These are phyloP conservation scores for Kitagawia praeruptora DNA, from an alignment of 129 eudicot genomes.

Conservation along the genomic window DNA sequence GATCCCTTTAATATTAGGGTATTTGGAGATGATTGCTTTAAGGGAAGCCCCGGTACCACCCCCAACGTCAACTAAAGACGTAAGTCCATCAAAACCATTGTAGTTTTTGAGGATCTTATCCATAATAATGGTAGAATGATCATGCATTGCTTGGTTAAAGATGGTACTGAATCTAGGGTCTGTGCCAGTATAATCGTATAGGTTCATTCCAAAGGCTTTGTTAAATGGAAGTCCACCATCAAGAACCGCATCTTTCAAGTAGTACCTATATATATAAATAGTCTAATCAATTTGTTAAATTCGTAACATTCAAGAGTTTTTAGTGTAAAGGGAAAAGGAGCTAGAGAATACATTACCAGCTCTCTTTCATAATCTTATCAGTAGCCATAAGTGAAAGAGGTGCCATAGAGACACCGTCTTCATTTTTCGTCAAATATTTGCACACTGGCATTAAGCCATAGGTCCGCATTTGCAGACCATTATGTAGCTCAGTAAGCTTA, in stretches of 20 bases:
- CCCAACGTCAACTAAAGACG: constrained; percentile 61
- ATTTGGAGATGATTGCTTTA: too few relatives aligned
- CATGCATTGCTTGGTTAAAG: constrained; percentile 39
- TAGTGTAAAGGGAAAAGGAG: background rate
- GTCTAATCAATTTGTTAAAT: too few relatives aligned
- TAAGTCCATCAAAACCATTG: constrained; percentile 47
- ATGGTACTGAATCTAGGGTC: constrained; percentile 27
- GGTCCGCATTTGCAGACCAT: background rate
- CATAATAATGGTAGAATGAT: constrained; percentile 60
- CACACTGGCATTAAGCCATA: background rate
- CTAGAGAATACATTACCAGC: background rate
- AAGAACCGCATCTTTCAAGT: constrained; percentile 70
- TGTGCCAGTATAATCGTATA: constrained; percentile 57
- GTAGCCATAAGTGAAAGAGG: background rate
- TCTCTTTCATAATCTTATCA: background rate
- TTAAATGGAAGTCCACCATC: constrained; percentile 83
- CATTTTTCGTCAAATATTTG: background rate
- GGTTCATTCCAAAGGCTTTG: constrained; percentile 66
- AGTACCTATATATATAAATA: constrained; percentile 34
- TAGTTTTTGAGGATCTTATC: constrained; percentile 53
- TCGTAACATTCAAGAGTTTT: too few relatives aligned
- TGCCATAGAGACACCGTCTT: background rate
- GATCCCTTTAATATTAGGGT: too few relatives aligned
- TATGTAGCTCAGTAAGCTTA: background rate
- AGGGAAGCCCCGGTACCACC: constrained; percentile 75